These are phyloP conservation scores for Sorghum bicolor DNA, from an alignment of 176 grass and related monocot genomes.

Conservation along the genomic window DNA sequence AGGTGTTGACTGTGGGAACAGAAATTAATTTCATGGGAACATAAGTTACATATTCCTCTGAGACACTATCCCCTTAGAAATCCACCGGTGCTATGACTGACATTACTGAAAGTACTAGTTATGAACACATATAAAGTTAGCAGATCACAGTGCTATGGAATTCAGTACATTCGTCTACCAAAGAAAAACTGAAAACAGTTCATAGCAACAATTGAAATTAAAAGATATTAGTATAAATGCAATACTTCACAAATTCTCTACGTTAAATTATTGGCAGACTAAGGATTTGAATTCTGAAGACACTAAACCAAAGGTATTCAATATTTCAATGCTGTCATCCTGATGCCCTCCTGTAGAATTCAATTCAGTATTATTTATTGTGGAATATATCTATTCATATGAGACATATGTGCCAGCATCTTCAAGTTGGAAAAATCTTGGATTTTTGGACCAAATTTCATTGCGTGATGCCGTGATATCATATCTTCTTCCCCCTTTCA, in stretches of 20 bases:
- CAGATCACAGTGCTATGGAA: not conserved
- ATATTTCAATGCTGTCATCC: conserved; percentile 6
- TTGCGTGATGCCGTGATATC: not conserved
- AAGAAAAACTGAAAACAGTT: not conserved
- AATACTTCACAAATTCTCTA: not conserved
- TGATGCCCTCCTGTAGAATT: conserved; percentile 11
- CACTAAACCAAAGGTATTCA: conserved; percentile 12
- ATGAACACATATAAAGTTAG: not conserved
- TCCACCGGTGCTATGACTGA: conserved; percentile 5
- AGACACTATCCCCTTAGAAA: not conserved
- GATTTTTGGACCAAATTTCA: not conserved
- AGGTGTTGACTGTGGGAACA: not conserved
- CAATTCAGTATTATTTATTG: not conserved
- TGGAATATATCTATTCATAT: conserved; percentile 2
- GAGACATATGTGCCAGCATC: conserved; percentile 1
- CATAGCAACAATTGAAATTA: not conserved
- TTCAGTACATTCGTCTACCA: not conserved
- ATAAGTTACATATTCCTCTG: not conserved
- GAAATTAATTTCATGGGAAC: conserved; percentile 3
- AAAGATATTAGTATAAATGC: not conserved
- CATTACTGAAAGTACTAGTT: not conserved
- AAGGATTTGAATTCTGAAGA: not conserved
- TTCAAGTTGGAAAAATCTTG: not conserved
- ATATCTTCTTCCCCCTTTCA: not conserved
- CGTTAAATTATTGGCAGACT: not conserved